Conservation (phyloP, 306 rosid species). For the Inga laurina region DNA sequence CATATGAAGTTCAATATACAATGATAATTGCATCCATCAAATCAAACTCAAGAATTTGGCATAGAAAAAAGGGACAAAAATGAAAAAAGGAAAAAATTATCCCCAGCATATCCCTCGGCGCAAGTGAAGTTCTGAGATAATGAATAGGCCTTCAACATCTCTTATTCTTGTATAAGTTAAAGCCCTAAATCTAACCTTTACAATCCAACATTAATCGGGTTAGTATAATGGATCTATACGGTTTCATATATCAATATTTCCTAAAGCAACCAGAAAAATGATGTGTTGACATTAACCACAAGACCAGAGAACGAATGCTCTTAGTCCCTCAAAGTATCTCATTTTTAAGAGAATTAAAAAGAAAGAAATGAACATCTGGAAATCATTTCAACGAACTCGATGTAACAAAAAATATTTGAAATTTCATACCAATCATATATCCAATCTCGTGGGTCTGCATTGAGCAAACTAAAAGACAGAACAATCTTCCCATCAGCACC, state of each 20-base stretch:
- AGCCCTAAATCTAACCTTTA: neutral
- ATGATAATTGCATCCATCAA: neutral
- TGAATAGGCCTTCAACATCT: neutral
- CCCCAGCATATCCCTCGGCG: neutral
- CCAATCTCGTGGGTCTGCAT: conserved; percentile 80
- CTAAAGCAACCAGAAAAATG: neutral
- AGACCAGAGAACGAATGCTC: neutral
- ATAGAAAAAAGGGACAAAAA: neutral
- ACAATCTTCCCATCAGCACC: conserved; percentile 92
- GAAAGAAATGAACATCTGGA: neutral
- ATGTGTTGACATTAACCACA: neutral
- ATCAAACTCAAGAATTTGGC: neutral
- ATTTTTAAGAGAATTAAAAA: neutral
- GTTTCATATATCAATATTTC: neutral
- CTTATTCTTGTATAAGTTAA: neutral
- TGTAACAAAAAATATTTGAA: neutral
- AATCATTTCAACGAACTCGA: neutral
- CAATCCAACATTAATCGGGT: neutral
- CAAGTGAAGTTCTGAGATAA: neutral
- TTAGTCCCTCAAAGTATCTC: neutral
- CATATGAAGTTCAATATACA: neutral
- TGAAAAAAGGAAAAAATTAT: neutral
- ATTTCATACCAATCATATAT: conserved; percentile 80
- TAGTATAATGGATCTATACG: neutral
- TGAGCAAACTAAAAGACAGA: conserved; percentile 91